Percentiles rank a stretch among this genome's conserved stretches.
phyloP scores from a whole-genome alignment of 1,139 yeast species.

The Nakaseomyces nivariensis region DNA sequence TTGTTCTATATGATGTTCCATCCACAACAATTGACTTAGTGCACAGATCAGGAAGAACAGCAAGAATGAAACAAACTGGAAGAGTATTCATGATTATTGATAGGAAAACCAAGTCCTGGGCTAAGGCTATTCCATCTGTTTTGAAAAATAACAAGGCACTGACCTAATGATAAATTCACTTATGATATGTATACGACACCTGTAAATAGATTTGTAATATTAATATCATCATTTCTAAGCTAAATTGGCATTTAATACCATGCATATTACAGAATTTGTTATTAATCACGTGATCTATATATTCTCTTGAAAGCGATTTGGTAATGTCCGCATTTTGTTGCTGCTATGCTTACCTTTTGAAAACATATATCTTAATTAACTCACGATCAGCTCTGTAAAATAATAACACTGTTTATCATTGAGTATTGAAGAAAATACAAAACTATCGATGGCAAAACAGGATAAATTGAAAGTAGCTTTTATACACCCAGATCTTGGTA shows the following conservation, averaged over 20 bases:
- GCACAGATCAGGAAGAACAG: conserved; percentile 91
- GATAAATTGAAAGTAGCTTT: conserved; percentile 55
- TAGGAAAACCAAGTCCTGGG: conserved; percentile 60
- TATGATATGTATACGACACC: too few species aligned
- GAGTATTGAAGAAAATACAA: too few species aligned
- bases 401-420: too few species aligned
- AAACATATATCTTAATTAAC: too few species aligned
- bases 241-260: too few species aligned
- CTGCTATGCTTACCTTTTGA: too few species aligned
- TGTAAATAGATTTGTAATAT: not conserved
- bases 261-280: too few species aligned
- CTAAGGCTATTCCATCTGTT: conserved; percentile 70
- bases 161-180: conserved; percentile 5
- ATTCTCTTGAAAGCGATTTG: too few species aligned
- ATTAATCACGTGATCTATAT: too few species aligned
- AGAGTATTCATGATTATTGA: conserved; percentile 71
- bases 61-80: conserved; percentile 83
- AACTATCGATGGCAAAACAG: too few species aligned
- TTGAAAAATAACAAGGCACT: conserved; percentile 38
- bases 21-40: conserved; percentile 74
- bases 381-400: too few species aligned
- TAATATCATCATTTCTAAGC: not conserved
- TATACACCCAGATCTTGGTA: conserved; percentile 92
- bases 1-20: conserved; percentile 79
- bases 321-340: too few species aligned